Percentiles rank a stretch among this genome's conserved stretches.
Conservation (phyloP, 1,284 basidiomycete genomes). For the Takashimella koratensis region DNA sequence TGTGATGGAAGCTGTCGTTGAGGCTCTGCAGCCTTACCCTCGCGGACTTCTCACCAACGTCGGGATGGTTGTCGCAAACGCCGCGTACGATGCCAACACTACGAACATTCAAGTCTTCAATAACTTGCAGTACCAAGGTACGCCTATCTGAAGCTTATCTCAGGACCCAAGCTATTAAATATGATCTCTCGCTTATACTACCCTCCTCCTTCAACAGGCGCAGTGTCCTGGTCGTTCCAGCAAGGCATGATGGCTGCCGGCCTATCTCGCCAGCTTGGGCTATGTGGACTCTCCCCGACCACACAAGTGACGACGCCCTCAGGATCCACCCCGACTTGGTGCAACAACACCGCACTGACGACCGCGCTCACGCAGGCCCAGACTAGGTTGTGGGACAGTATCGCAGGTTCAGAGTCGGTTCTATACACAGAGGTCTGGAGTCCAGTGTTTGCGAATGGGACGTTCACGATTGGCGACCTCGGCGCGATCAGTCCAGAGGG, state of each 20-base stretch:
- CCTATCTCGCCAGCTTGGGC: slow-evolving; percentile 47
- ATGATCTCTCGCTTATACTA: no score
- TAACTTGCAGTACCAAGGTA: slow-evolving; percentile 52
- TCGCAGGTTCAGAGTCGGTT: slow-evolving; percentile 43
- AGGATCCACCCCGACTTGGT: slow-evolving; percentile 44
- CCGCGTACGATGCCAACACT: slow-evolving; percentile 50
- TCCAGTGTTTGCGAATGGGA: slow-evolving; percentile 27
- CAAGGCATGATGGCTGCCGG: slow-evolving; percentile 53
- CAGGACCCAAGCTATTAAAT: no score
- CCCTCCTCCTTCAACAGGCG: no score
- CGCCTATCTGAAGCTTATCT: slow-evolving; percentile 52
- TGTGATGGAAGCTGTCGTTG: slow-evolving; percentile 46
- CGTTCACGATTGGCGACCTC: slow-evolving; percentile 40
- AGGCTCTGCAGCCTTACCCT: slow-evolving; percentile 52
- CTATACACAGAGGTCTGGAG: slow-evolving; percentile 43
- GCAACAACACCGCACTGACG: slow-evolving; percentile 43
- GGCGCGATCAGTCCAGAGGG: slow-evolving; percentile 37
- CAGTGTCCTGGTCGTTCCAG: slow-evolving; percentile 25
- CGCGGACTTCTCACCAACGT: slow-evolving; percentile 32
- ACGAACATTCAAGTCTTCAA: slow-evolving; percentile 47
- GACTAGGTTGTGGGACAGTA: slow-evolving; percentile 49
- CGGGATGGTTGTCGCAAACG: slow-evolving; percentile 52
- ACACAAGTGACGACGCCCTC: slow-evolving; percentile 7
- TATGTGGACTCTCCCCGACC: slow-evolving; percentile 37
- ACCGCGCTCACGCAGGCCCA: slow-evolving; percentile 43